These are phyloP conservation scores for Furcasterigmium furcatum DNA, from an alignment of 2,329 filamentous ascomycete species.

Conservation along the genomic window DNA sequence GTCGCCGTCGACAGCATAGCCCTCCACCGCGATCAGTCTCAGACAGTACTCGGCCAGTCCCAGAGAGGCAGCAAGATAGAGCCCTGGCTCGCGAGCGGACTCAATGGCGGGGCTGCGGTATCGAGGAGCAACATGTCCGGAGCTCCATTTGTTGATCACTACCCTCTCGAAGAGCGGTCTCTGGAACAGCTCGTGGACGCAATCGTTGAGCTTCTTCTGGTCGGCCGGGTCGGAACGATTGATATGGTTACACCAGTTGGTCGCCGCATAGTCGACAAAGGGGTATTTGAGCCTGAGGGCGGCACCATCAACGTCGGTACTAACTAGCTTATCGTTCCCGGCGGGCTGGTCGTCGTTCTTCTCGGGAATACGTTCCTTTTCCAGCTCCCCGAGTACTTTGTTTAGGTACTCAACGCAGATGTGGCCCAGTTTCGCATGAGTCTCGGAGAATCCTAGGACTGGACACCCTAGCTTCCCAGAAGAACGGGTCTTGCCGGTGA, in stretches of 20 bases:
- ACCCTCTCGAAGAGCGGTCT: background rate
- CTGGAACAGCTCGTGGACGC: background rate
- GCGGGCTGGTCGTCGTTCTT: too few relatives aligned
- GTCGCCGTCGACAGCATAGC: background rate
- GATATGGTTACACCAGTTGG: background rate
- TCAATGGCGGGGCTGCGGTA: too few relatives aligned
- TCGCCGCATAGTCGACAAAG: background rate
- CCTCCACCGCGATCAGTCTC: too few relatives aligned
- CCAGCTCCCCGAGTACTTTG: too few relatives aligned
- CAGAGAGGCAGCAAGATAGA: background rate
- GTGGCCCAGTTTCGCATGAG: conserved; percentile 16
- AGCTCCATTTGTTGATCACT: background rate
- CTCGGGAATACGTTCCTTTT: too few relatives aligned
- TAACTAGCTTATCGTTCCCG: too few relatives aligned
- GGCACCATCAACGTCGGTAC: background rate
- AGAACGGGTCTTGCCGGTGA: conserved; percentile 19
- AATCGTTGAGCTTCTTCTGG: background rate
- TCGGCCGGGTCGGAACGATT: background rate
- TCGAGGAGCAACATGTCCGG: background rate
- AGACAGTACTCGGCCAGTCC: background rate
- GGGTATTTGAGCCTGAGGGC: background rate
- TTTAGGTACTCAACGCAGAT: conserved; percentile 17
- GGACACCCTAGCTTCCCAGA: conserved; percentile 11
- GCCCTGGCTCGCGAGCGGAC: background rate
- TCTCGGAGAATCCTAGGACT: conserved; percentile 10